phyloP scores from a whole-genome alignment of 2,329 filamentous ascomycete species.

The Apiospora saccharicola region DNA sequence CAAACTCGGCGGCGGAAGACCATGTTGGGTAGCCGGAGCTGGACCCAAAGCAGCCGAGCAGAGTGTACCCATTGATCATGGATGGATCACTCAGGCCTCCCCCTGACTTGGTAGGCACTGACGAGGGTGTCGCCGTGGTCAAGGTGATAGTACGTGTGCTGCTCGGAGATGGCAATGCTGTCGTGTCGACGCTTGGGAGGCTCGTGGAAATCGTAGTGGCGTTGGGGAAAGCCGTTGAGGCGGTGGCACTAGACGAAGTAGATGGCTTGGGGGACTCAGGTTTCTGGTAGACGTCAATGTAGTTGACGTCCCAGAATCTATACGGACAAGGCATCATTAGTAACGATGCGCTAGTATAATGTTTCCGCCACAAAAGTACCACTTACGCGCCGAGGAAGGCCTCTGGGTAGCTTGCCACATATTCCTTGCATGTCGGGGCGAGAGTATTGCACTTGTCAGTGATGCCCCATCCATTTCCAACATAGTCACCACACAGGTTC shows the following conservation, averaged over 20 bases:
- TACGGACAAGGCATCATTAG: constrained; percentile 10
- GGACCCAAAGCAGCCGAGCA: constrained; percentile 51
- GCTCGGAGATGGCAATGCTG: not conserved
- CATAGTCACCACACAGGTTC: constrained; percentile 24
- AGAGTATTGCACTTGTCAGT: constrained; percentile 47
- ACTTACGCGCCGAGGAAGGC: constrained; percentile 51
- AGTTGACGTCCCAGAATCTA: constrained; percentile 62
- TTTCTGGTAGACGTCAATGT: constrained; percentile 56
- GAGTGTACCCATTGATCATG: constrained; percentile 34
- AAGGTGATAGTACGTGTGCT: constrained; percentile 34
- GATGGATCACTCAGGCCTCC: constrained; percentile 30
- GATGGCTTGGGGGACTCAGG: constrained; percentile 19
- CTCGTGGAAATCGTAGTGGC: constrained; percentile 15
- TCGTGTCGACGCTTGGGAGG: constrained; percentile 20
- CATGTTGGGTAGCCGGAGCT: constrained; percentile 47
- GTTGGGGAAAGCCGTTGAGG: not conserved
- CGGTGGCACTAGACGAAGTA: not conserved
- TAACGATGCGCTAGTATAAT: too few relatives aligned
- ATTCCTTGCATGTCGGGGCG: constrained; percentile 55
- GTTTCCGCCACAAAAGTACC: not conserved
- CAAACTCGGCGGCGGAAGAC: constrained; percentile 36
- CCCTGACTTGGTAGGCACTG: constrained; percentile 33
- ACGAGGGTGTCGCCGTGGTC: constrained; percentile 31
- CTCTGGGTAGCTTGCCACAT: constrained; percentile 53
- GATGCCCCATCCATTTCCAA: constrained; percentile 45